phyloP scores from a whole-genome alignment of 108 stramenopile species.

The Conticribra guillardii region DNA sequence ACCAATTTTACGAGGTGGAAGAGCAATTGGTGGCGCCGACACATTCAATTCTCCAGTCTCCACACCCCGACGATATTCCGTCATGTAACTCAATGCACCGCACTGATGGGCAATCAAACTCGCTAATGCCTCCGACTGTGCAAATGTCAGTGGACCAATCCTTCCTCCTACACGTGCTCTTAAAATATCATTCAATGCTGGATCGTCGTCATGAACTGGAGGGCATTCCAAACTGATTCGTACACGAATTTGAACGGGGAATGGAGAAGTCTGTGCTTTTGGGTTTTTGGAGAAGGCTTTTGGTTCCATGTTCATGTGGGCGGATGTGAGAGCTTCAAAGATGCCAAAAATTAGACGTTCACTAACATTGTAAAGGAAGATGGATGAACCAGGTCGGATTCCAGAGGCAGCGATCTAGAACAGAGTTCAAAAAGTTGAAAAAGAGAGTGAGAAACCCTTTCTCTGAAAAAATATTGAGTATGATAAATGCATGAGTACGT shows the following conservation, averaged over 20 bases:
- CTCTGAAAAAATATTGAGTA: background rate
- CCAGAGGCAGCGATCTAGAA: constrained; percentile 59
- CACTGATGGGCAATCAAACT: constrained; percentile 81
- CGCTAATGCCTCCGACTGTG: constrained; percentile 82
- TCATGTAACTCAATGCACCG: constrained; percentile 87
- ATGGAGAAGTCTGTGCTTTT: constrained; percentile 82
- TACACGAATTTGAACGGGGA: constrained; percentile 86
- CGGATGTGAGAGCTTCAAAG: constrained; percentile 88
- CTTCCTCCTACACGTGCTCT: constrained; percentile 78
- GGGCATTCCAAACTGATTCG: constrained; percentile 86
- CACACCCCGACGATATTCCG: constrained; percentile 69
- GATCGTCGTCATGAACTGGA: constrained; percentile 86
- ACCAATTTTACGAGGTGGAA: constrained; percentile 77
- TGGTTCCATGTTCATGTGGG: constrained; percentile 82
- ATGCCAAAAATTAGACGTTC: constrained; percentile 87
- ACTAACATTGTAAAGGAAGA: constrained; percentile 89
- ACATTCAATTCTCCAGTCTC: constrained; percentile 58
- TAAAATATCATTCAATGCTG: constrained; percentile 79
- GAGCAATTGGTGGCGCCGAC: constrained; percentile 78
- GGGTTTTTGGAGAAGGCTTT: constrained; percentile 88
- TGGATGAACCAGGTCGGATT: constrained; percentile 79
- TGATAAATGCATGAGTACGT: background rate
- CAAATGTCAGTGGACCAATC: constrained; percentile 79
- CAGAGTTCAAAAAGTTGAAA: background rate
- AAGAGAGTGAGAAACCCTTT: background rate